phyloP scores from a whole-genome alignment of 306 rosid species.

The Cicer arietinum region DNA sequence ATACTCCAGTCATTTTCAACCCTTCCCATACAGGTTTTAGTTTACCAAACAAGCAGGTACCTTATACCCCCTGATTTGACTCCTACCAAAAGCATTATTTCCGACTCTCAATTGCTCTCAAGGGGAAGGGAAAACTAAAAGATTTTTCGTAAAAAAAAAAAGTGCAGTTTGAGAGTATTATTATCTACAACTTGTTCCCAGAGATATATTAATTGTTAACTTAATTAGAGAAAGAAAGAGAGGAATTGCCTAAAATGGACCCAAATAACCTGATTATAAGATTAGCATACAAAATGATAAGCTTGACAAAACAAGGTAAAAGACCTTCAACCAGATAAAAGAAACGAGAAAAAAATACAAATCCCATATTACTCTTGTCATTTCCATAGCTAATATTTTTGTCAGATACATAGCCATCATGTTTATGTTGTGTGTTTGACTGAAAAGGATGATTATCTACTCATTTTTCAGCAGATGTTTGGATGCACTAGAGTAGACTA shows the following conservation, averaged over 20 bases:
- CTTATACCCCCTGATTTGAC: slow-evolving; percentile 5
- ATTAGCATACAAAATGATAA: slow-evolving; percentile 26
- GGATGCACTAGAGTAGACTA: slow-evolving; percentile 14
- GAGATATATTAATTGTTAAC: neutral
- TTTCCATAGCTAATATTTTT: slow-evolving; percentile 13
- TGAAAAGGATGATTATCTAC: neutral
- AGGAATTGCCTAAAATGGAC: slow-evolving; percentile 6
- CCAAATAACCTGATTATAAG: slow-evolving; percentile 9
- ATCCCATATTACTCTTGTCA: neutral
- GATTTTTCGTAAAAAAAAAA: neutral
- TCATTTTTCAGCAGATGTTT: slow-evolving; percentile 25
- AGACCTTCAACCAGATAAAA: slow-evolving; percentile 3
- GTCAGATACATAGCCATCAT: neutral
- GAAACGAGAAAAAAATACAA: neutral
- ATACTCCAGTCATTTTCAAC: slow-evolving; percentile 27
- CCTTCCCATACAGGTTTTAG: neutral
- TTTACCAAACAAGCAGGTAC: slow-evolving; percentile 17
- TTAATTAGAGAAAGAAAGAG: slow-evolving; percentile 12
- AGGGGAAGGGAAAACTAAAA: neutral
- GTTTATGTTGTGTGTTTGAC: slow-evolving; percentile 2
- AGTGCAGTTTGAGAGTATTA: neutral
- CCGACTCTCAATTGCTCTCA: slow-evolving; percentile 16
- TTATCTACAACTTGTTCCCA: neutral
- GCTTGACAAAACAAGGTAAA: slow-evolving; percentile 16
- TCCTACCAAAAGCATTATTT: slow-evolving; percentile 6